Base-by-base conservation (phyloP, 2,329 filamentous ascomycete species). In the Whalleya microplaca region DNA sequence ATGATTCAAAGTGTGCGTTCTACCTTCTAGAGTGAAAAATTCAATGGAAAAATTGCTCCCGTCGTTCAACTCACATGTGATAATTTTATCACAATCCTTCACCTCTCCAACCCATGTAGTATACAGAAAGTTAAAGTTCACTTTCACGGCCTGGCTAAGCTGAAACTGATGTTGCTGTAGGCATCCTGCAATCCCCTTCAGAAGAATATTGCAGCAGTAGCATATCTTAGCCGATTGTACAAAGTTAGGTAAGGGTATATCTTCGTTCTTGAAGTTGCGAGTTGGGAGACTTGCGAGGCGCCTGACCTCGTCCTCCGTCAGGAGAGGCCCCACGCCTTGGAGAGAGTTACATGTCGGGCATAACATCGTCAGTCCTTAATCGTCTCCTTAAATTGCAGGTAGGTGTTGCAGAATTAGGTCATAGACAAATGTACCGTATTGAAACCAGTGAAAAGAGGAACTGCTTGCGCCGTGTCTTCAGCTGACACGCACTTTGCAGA, bases 141-240 rank as follows among this genome's bases (percentile, higher is more conserved):
- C n/a, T 12, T 20, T 2, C 18, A 53, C 21, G 29, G 47, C 41
- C 40, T 47, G 27, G 7, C 37, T 21, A 8, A 20, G 37, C 21
- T 18, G 12, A 32, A 53, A 23, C 5, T 21, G 27, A 20, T 47
- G 50, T 23, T 53, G 50, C 29, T 41, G 18, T 20, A 53, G 46
- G 19, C 43, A 53, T n/a, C 50, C 50, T 4, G n/a, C 18, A 20
- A 43, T 40, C 2, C 50, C 50, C 10, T 12, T 20, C 19, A 53
- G 23, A 9, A 53, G 23, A 16, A 53, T 40, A 2, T 46, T 19
- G 37, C 50, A 53, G 21, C 50, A 47, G 44, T 53, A 45, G 29
- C 50, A 53, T 42, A 41, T 20, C 14, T 27, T 46, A 12, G 44
- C 44, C 19, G 44, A 46, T 46, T 37, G 32, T 3, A 37, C 4